phyloP scores from a whole-genome alignment of 2,329 filamentous ascomycete species.

The Cladophialophora exuberans region DNA sequence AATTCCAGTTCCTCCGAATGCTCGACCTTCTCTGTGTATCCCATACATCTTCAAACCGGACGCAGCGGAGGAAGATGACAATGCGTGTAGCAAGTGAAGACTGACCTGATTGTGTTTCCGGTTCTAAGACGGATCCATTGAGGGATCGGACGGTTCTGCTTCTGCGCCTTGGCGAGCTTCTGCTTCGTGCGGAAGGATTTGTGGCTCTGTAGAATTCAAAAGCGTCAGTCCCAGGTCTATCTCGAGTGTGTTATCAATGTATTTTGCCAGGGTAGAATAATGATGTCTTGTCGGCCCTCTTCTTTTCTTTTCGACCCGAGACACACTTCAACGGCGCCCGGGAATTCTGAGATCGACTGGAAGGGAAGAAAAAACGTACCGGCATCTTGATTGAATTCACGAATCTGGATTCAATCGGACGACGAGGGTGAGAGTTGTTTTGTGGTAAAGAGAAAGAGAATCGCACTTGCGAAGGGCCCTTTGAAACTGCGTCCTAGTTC shows the following conservation, averaged over 20 bases:
- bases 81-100: conserved; percentile 35
- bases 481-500: too few relatives aligned
- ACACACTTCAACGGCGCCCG: background rate
- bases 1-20: background rate
- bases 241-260: too few relatives aligned
- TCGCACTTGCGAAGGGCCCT: too few relatives aligned
- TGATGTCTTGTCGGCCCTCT: background rate
- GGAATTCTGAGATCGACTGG: background rate
- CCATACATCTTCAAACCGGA: background rate
- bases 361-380: conserved; percentile 44
- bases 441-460: background rate
- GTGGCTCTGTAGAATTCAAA: conserved; percentile 58
- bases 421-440: conserved; percentile 22
- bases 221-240: background rate
- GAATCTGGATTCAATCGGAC: conserved; percentile 26
- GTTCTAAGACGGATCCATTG: conserved; percentile 99
- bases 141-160: conserved; percentile 99
- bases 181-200: conserved; percentile 99
- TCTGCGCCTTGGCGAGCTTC: conserved; percentile 99
- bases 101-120: conserved; percentile 99
- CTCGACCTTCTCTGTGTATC: background rate
- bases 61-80: background rate
- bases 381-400: conserved; percentile 56
- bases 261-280: background rate
- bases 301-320: background rate